Percentiles rank a stretch among this genome's conserved stretches.
phyloP scores from a whole-genome alignment of 2,329 filamentous ascomycete species.

The Drechslerella coelobrocha region DNA sequence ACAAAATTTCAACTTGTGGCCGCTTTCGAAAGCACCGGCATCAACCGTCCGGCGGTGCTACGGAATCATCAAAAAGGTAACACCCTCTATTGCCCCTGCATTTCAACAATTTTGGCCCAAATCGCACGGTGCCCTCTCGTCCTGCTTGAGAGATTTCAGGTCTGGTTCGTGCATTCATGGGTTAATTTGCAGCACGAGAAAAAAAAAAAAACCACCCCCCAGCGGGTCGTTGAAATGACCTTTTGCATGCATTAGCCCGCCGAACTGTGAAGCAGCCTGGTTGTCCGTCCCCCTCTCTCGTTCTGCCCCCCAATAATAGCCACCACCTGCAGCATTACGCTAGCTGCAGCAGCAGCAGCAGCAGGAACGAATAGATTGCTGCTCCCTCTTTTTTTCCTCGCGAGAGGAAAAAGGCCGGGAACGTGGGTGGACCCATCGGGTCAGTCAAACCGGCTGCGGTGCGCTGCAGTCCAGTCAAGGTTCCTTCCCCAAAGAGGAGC shows the following conservation, averaged over 20 bases:
- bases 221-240: slow-evolving; percentile 8
- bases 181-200: slow-evolving; percentile 8
- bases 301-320: slow-evolving; percentile 44
- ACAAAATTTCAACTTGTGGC: not conserved
- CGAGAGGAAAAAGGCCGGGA: slow-evolving; percentile 26
- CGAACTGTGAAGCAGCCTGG: slow-evolving; percentile 12
- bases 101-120: not conserved
- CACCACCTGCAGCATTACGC: slow-evolving; percentile 24
- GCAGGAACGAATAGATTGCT: slow-evolving; percentile 10
- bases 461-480: slow-evolving; percentile 15
- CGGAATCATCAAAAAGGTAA: not conserved
- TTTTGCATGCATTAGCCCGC: slow-evolving; percentile 2
- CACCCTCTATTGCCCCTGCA: not conserved
- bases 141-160: slow-evolving; percentile 42
- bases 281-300: not conserved
- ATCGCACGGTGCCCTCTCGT: not conserved
- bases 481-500: slow-evolving; percentile 49
- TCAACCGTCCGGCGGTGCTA: not conserved
- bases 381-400: slow-evolving; percentile 1
- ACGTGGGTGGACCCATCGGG: slow-evolving; percentile 36
- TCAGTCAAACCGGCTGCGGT: slow-evolving; percentile 26
- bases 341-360: slow-evolving; percentile 37
- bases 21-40: not conserved
- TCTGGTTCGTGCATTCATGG: slow-evolving; percentile 31
- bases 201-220: slow-evolving; percentile 12